Evolutionary conservation across 2,329 filamentous ascomycete species (phyloP), one percentile per base, ranked within the genome.

Genomic region (Cryphonectria nitschkei): DNA sequence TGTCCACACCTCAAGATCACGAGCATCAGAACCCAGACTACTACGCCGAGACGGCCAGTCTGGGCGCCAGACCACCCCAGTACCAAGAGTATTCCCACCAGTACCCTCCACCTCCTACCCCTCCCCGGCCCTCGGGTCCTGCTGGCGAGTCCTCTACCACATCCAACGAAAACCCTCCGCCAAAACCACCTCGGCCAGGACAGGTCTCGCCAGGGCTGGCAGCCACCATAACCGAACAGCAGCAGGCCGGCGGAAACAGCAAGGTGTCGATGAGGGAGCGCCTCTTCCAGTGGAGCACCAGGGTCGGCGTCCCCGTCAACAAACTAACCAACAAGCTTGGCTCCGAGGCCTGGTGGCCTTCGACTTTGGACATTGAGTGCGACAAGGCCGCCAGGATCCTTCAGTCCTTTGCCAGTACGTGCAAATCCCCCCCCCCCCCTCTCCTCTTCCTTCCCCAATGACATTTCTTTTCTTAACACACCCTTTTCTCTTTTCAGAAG

Each of bases 351-450:
- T 93, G 93, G 77, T 93, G 68, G 68, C 63, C 68, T 16, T 50
- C 68, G 29, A 54, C 63, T 11, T 16, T 70, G 37, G 54, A 66
- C 9, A 39, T 50, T 13, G 68, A 70, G 9, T 89, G 88, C 76
- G 91, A 94, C 81, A 94, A 94, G 82, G 91, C 91, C 22, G 92
- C 92, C 58, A 84, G 92, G 26, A 94, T 94, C 65, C 80, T 94
- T 65, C 87, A 89, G 77, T 92, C 89, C 73, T 94, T 94, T 80
- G 93, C 91, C 83, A 93, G 86, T 88, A 81, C 71, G 86, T 64
- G 3, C 19, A 26, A 32, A 4, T 22, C 22, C 16, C 34, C 2
- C 1, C 19, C 16, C 0, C 37, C n/a, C 73, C 56, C 9, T 9
- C 37, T 39, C 37, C 37, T 39, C 37, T 11, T 39, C 37, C 37